Evolutionary conservation across 2,329 filamentous ascomycete genomes (phyloP).

Genomic region (Fusarium sp.): DNA sequence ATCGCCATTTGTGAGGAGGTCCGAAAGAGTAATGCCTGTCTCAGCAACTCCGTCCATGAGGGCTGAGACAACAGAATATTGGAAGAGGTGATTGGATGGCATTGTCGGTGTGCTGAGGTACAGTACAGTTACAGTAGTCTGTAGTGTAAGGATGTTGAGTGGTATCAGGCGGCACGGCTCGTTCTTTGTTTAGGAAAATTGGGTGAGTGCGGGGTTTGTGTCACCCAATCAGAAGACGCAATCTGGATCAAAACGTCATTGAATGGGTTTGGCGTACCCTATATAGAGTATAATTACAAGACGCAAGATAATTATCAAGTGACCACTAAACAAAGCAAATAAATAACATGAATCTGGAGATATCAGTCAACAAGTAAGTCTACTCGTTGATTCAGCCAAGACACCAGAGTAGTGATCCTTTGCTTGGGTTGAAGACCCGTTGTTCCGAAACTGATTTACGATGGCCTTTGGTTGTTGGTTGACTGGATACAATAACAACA

Average conservation of each 20-base stretch:
- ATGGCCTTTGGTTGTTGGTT: too few species aligned
- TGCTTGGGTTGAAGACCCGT: too few species aligned
- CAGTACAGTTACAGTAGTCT: not conserved
- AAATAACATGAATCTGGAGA: too few species aligned
- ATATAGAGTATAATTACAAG: too few species aligned
- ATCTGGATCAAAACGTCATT: conserved; percentile 4
- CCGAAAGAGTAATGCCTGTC: conserved; percentile 22
- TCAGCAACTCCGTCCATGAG: conserved; percentile 36
- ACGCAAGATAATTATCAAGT: too few species aligned
- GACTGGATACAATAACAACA: too few species aligned
- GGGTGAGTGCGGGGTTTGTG: not conserved
- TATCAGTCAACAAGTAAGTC: too few species aligned
- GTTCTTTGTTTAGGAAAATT: not conserved
- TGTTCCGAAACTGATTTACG: too few species aligned
- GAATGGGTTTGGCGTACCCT: not conserved
- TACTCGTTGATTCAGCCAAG: too few species aligned
- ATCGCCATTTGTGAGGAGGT: conserved; percentile 22
- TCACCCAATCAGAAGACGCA: not conserved
- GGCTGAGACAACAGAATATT: conserved; percentile 36
- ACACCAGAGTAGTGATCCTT: too few species aligned
- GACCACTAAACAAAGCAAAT: too few species aligned
- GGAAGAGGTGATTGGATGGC: conserved; percentile 27
- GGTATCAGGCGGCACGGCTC: not conserved
- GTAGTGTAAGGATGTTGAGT: not conserved
- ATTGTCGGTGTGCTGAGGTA: not conserved